Base-by-base conservation (phyloP, 345 rosid genomes). In the Hibiscus trionum region DNA sequence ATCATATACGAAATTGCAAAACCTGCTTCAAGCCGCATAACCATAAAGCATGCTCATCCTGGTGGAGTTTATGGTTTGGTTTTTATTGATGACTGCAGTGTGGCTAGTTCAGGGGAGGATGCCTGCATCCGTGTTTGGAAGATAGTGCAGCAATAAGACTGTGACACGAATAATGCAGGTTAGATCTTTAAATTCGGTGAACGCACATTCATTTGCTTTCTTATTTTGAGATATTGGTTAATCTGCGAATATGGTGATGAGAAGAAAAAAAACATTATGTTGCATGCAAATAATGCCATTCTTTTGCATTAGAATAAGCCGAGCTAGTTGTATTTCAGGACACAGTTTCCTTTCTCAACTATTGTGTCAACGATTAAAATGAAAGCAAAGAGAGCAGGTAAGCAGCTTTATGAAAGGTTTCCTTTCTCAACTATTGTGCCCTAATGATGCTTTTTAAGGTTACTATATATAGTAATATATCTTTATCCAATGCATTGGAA, bases 71-170 rank as follows among this genome's bases (percentile, higher is more conserved):
- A 84, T 33, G 93, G 91, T 6, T 72, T 90, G 33, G 84, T 81
- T 59, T 90, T 88, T 70, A 57, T 69, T 5, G 96, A 90, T 79
- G 83, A 82, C 15, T 55, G 63, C 72, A 84, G 73, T 11, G 75
- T 87, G 21, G 86, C 79, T 68, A 88, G 89, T 65, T 90, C 93
- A 17, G 91, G 96, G 5, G 96, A 87, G 77, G 96, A 90, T 76
- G 93, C 88, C 42, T 84, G 86, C 60, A 71, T 90, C 71, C 88
- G 93, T 55, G 79, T 82, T 52, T 88, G 96, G 96, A 81, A 11
- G 74, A 60, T 71, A 60, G 24, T 21, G 24, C 24, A 21, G 24
- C 24, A 21, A 21, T 21, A 21, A 21, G 24, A 21, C 24, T 21
- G 24, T 21, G 24, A 21, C 24, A 21, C 24, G 24, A 21, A 21